Percentiles rank a stretch among this genome's conserved stretches.
Conservation (phyloP, 23 red algal species). For the Pyropia haitanensis region DNA sequence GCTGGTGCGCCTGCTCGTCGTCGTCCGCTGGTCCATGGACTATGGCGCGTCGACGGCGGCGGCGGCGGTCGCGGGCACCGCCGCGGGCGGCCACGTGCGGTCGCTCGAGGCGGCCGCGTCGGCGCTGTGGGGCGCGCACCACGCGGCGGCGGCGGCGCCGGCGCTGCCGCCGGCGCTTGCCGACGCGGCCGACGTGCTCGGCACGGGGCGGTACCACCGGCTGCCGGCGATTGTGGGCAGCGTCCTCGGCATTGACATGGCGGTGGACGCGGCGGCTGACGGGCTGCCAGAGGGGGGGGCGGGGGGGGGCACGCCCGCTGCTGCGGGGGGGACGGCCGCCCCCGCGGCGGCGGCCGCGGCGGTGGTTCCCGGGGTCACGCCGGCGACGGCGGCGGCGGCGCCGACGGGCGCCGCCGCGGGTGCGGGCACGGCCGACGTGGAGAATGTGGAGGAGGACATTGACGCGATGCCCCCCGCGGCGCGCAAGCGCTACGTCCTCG, state of each 20-base stretch:
- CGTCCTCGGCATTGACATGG: not conserved
- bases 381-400: too few species aligned
- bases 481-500: too few species aligned
- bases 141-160: not conserved
- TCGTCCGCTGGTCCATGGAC: conserved; percentile 46
- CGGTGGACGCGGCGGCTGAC: conserved; percentile 2
- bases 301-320: not conserved
- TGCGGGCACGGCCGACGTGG: too few species aligned
- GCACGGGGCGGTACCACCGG: conserved; percentile 4
- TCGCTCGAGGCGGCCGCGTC: conserved; percentile 24
- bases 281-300: conserved; percentile 5
- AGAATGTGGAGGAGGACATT: too few species aligned
- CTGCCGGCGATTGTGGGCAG: conserved; percentile 1
- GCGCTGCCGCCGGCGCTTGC: conserved; percentile 14
- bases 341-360: too few species aligned
- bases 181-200: conserved; percentile 13
- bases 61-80: conserved; percentile 13
- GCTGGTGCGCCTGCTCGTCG: conserved; percentile 48
- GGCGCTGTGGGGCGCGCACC: conserved; percentile 17
- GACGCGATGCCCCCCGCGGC: too few species aligned
- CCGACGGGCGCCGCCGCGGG: too few species aligned
- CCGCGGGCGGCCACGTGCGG: conserved; percentile 9
- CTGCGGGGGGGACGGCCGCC: not conserved
- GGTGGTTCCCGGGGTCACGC: too few species aligned
- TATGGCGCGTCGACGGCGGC: conserved; percentile 34